Conservation (phyloP, 2,329 filamentous ascomycete species). For the Trichoderma atroviride region DNA sequence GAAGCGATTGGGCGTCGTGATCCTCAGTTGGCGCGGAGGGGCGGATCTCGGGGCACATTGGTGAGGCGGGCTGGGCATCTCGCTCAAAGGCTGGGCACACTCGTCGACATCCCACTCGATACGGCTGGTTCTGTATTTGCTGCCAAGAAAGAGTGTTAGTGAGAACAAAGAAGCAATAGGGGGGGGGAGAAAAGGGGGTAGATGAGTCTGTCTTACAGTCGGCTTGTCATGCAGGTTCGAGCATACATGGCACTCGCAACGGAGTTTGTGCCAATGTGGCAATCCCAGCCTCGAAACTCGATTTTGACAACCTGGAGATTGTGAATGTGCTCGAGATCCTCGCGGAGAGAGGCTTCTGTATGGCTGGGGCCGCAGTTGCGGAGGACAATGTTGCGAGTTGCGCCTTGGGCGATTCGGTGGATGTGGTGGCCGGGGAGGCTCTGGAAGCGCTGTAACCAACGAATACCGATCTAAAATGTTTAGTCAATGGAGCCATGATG, state of each 20-base stretch:
- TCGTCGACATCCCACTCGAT: slow-evolving; percentile 76
- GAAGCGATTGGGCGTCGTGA: slow-evolving; percentile 61
- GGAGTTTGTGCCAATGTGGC: slow-evolving; percentile 74
- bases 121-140: slow-evolving; percentile 68
- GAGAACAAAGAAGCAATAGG: background rate
- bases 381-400: slow-evolving; percentile 74
- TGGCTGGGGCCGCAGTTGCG: slow-evolving; percentile 59
- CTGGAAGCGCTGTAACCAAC: slow-evolving; percentile 74
- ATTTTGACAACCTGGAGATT: slow-evolving; percentile 72
- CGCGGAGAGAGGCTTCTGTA: slow-evolving; percentile 66
- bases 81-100: slow-evolving; percentile 62
- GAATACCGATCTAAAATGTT: slow-evolving; percentile 61
- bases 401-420: slow-evolving; percentile 65
- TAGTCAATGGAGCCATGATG: background rate
- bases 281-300: slow-evolving; percentile 59
- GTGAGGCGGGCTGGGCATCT: slow-evolving; percentile 29
- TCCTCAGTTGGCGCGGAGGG: slow-evolving; percentile 38
- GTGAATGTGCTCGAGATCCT: slow-evolving; percentile 81
- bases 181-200: background rate
- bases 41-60: slow-evolving; percentile 29
- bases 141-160: background rate
- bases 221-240: slow-evolving; percentile 74
- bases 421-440: slow-evolving; percentile 64
- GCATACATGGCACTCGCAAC: slow-evolving; percentile 76
- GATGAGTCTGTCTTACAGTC: slow-evolving; percentile 47